Percentiles rank a stretch among this genome's conserved stretches.
Conservation (phyloP, 2,329 filamentous ascomycete genomes). For the Venturiaceae sp. region DNA sequence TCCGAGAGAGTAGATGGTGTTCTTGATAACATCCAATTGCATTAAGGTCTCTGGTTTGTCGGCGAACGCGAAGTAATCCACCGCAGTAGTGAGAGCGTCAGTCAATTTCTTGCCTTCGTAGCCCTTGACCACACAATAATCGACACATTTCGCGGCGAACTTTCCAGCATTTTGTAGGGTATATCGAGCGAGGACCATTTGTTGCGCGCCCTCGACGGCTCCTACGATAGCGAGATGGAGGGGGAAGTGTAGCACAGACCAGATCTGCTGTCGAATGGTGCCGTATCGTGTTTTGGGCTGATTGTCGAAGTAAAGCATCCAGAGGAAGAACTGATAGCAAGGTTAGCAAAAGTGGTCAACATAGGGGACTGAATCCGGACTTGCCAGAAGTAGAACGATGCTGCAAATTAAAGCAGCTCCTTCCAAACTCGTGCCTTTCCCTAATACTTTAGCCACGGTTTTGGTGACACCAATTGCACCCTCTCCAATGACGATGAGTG, state of each 20-base stretch:
- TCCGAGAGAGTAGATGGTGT: neutral
- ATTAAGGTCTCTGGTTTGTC: neutral
- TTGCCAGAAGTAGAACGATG: slow-evolving; percentile 1
- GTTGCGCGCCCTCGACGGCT: slow-evolving; percentile 17
- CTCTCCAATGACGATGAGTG: slow-evolving; percentile 57
- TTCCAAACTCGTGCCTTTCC: neutral
- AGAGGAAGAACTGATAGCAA: slow-evolving; percentile 16
- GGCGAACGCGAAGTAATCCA: neutral
- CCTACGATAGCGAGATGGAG: slow-evolving; percentile 20
- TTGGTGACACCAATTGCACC: slow-evolving; percentile 53
- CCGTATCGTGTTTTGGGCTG: slow-evolving; percentile 21
- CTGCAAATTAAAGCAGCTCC: neutral
- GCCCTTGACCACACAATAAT: neutral
- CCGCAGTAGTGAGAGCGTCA: neutral
- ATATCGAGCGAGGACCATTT: neutral
- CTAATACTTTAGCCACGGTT: slow-evolving; percentile 29
- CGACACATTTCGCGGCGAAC: neutral
- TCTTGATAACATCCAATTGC: neutral
- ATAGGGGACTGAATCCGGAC: neutral
- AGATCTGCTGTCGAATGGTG: slow-evolving; percentile 22
- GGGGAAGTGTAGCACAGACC: slow-evolving; percentile 22
- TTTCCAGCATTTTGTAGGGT: neutral
- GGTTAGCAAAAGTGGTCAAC: neutral
- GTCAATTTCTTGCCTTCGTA: neutral
- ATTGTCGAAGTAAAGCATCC: slow-evolving; percentile 25